Conservation (phyloP, 1,284 basidiomycete species). For the Moesziomyces sp. region DNA sequence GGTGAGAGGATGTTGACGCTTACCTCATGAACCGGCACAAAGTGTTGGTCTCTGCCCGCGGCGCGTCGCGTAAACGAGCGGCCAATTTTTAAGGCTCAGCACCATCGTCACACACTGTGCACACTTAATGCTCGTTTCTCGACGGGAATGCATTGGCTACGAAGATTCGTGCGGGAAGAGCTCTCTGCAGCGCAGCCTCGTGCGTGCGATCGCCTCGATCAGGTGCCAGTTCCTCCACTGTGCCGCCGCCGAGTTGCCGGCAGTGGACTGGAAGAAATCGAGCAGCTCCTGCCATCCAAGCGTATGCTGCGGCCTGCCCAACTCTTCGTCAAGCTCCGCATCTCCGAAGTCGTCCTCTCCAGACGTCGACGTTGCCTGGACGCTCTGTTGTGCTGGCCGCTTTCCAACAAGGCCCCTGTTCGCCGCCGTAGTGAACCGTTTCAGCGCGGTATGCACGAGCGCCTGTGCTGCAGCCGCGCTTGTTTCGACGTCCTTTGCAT, state of each 20-base stretch:
- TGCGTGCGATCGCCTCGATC: conserved; percentile 24
- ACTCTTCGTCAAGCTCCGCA: conserved; percentile 14
- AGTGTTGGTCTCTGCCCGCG: conserved; percentile 15
- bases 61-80: conserved; percentile 17
- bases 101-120: neutral
- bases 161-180: conserved; percentile 9
- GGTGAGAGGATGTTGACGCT: neutral
- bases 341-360: conserved; percentile 3
- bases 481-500: conserved; percentile 16
- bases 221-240: conserved; percentile 41
- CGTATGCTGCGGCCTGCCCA: conserved; percentile 4
- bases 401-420: conserved; percentile 13
- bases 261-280: conserved; percentile 19
- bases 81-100: neutral
- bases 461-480: conserved; percentile 26
- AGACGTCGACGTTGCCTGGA: neutral
- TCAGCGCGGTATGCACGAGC: conserved; percentile 19
- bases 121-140: neutral
- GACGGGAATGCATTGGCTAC: conserved; percentile 2
- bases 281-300: conserved; percentile 18
- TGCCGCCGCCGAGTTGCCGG: conserved; percentile 16
- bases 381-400: neutral
- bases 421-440: conserved; percentile 11
- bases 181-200: conserved; percentile 20
- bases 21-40: neutral